These are phyloP conservation scores for Rubia yunnanensis DNA, from an alignment of 257 asterid species.

Conservation along the genomic window DNA sequence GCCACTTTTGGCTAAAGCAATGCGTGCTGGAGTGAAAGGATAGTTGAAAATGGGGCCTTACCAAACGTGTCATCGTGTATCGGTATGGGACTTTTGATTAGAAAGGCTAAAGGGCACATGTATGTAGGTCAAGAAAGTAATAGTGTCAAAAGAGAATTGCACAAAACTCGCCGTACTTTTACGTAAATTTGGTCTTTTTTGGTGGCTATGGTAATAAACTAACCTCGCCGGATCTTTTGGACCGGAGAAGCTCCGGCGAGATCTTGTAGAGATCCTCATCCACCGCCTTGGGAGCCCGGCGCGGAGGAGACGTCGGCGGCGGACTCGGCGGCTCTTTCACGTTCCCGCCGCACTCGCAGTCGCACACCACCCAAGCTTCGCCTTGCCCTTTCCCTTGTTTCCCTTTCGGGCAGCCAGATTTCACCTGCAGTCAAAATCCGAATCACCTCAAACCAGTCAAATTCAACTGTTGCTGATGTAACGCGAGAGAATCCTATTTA, in stretches of 20 bases:
- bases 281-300: conserved; percentile 44
- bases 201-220: no score
- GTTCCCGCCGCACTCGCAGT: conserved; percentile 28
- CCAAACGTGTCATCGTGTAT: conserved; percentile 4
- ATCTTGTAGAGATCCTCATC: conserved; percentile 84
- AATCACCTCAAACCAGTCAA: background rate
- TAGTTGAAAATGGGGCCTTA: conserved; percentile 5
- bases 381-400: conserved; percentile 20
- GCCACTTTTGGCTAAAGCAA: conserved; percentile 6
- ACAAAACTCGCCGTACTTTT: no score
- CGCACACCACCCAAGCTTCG: conserved; percentile 42
- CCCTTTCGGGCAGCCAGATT: conserved; percentile 18
- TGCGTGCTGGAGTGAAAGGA: background rate
- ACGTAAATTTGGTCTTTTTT: no score
- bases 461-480: conserved; percentile 1
- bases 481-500: background rate
- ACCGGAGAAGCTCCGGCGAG: conserved; percentile 55
- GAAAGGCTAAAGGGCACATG: background rate
- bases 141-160: background rate
- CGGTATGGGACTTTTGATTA: background rate
- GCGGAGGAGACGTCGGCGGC: conserved; percentile 22
- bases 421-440: conserved; percentile 24
- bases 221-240: conserved; percentile 34
- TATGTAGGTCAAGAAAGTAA: background rate
- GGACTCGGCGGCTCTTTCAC: conserved; percentile 31